Conservation (phyloP, 225 moss, liverwort and hornwort genomes). For the Rhytidiadelphus loreus region DNA sequence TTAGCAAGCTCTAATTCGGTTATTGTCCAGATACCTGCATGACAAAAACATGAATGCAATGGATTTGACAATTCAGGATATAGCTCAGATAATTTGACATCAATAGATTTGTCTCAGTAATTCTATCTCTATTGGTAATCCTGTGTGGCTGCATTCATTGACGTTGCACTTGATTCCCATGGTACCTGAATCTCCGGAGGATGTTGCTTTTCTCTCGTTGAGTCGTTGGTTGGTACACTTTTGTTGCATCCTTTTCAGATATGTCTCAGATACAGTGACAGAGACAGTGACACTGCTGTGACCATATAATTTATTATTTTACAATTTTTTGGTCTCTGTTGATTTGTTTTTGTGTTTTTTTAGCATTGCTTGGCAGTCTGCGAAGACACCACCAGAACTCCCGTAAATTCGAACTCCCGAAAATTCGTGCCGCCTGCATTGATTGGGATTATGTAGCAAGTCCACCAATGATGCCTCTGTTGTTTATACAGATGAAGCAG, state of each 20-base stretch:
- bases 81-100: neutral
- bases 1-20: neutral
- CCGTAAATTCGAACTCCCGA: neutral
- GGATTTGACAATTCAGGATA: too few relatives aligned
- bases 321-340: neutral
- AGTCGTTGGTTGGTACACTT: neutral
- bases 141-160: neutral
- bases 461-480: neutral
- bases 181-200: neutral
- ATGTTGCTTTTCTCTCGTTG: neutral
- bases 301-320: neutral
- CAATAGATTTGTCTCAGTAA: neutral
- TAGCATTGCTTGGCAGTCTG: neutral
- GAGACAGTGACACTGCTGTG: neutral
- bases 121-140: neutral
- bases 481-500: too few relatives aligned
- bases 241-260: neutral
- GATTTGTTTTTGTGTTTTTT: neutral
- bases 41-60: neutral
- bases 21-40: neutral
- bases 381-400: neutral
- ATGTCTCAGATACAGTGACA: neutral
- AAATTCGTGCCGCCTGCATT: neutral
- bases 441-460: neutral
- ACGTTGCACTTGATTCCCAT: neutral